Percentiles rank a stretch among this genome's conserved stretches.
Evolutionary conservation across 371 early-diverging fungal genomes (phyloP).

Genomic region (Lichtheimia corymbifera): DNA sequence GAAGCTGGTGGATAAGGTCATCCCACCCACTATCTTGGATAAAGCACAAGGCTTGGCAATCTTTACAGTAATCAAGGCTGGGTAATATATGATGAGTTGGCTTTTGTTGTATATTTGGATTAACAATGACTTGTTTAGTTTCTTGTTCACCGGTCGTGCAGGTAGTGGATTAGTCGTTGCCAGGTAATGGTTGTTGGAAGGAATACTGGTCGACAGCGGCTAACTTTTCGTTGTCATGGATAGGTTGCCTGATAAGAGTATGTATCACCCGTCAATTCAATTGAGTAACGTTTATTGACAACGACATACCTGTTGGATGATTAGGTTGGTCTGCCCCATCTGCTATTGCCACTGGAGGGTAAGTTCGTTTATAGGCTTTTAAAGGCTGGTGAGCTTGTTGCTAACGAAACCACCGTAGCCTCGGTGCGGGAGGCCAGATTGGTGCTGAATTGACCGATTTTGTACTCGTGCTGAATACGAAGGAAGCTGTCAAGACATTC

Average conservation of each 20-base stretch:
- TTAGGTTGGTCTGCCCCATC: conserved; percentile 80
- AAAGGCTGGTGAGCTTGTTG: too few species aligned
- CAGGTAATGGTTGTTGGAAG: conserved; percentile 28
- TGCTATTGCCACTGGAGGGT: conserved; percentile 62
- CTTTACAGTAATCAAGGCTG: conserved; percentile 89
- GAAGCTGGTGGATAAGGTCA: conserved; percentile 69
- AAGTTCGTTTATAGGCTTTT: too few species aligned
- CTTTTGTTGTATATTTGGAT: too few species aligned
- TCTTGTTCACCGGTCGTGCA: conserved; percentile 86
- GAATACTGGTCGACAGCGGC: neutral
- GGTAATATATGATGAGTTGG: neutral
- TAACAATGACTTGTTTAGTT: conserved; percentile 31
- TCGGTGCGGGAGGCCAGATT: conserved; percentile 90
- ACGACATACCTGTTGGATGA: too few species aligned
- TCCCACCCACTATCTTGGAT: conserved; percentile 70
- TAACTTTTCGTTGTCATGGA: conserved; percentile 70
- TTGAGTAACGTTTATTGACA: too few species aligned
- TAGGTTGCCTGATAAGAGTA: conserved; percentile 22
- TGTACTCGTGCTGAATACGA: conserved; percentile 86
- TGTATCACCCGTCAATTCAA: neutral
- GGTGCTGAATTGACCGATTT: conserved; percentile 90
- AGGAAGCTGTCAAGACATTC: conserved; percentile 87
- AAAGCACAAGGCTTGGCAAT: conserved; percentile 91
- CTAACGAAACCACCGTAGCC: too few species aligned
- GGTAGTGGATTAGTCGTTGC: conserved; percentile 94